Conservation (phyloP, 495 filamentous ascomycete species). For the Extremus antarcticus region DNA sequence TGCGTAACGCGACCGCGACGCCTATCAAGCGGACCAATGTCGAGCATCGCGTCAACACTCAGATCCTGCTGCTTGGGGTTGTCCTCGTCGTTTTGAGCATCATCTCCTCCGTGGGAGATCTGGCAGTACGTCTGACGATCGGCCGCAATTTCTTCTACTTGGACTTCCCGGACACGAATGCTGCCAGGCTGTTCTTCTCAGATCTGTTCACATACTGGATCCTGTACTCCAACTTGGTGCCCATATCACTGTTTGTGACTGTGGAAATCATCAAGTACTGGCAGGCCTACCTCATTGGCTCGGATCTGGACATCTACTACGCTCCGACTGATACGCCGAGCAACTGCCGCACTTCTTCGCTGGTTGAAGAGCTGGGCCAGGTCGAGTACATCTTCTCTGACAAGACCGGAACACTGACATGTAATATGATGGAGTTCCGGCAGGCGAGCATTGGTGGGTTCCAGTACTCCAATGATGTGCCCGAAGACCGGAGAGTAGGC, state of each 20-base stretch:
- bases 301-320: constrained; percentile 96
- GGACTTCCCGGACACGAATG: constrained; percentile 44
- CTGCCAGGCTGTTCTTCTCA: constrained; percentile 74
- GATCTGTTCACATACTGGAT: constrained; percentile 99
- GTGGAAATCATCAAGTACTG: constrained; percentile 97
- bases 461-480: constrained; percentile 85
- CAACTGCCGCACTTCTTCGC: constrained; percentile 86
- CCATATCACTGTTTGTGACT: constrained; percentile 95
- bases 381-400: constrained; percentile 99
- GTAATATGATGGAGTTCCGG: constrained; percentile 98
- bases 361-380: constrained; percentile 96
- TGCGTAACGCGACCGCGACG: constrained; percentile 95
- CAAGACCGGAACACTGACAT: constrained; percentile 97
- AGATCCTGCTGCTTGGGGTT: constrained; percentile 78
- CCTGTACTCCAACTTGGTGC: constrained; percentile 92
- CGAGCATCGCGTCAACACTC: constrained; percentile 81
- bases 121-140: constrained; percentile 59
- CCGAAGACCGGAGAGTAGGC: constrained; percentile 76
- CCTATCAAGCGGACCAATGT: constrained; percentile 97
- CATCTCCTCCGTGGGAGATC: constrained; percentile 81
- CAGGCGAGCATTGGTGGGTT: constrained; percentile 87
- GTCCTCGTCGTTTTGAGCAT: constrained; percentile 78
- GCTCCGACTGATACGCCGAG: constrained; percentile 91
- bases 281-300: constrained; percentile 93
- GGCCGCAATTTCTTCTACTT: constrained; percentile 58